These are phyloP conservation scores for Pulveroboletus sp. DNA, from an alignment of 768 basidiomycete species.

Conservation along the genomic window DNA sequence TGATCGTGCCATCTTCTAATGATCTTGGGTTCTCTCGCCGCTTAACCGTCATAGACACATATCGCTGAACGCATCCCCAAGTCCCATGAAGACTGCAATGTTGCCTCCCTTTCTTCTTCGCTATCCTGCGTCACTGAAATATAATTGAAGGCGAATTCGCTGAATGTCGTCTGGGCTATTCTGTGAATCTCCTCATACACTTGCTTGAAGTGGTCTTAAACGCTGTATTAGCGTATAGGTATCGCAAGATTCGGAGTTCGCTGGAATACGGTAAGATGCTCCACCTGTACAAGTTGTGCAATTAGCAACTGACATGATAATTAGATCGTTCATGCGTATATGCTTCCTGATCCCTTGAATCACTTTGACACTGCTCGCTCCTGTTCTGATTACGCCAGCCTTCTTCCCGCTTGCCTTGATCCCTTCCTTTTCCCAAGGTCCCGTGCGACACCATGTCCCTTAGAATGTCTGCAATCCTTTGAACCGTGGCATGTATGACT, in stretches of 20 bases:
- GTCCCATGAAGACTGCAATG: slow-evolving; percentile 1
- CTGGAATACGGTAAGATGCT: slow-evolving; percentile 12
- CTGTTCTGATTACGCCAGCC: slow-evolving; percentile 10
- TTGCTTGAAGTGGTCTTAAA: slow-evolving; percentile 11
- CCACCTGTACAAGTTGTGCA: slow-evolving; percentile 5
- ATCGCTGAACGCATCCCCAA: slow-evolving; percentile 7
- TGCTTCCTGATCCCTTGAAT: slow-evolving; percentile 14
- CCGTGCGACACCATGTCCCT: slow-evolving; percentile 7
- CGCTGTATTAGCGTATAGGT: slow-evolving; percentile 3
- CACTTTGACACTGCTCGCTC: slow-evolving; percentile 11
- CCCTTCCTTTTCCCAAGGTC: slow-evolving; percentile 9
- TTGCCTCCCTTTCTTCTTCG: slow-evolving; percentile 5
- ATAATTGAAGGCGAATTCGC: neutral
- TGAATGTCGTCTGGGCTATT: neutral
- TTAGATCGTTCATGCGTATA: slow-evolving; percentile 2
- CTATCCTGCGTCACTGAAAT: slow-evolving; percentile 2
- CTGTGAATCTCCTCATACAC: slow-evolving; percentile 7
- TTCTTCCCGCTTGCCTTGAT: slow-evolving; percentile 7
- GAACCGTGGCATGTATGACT: slow-evolving; percentile 11
- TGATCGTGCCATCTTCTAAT: slow-evolving; percentile 11
- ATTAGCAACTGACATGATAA: neutral
- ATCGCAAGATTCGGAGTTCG: slow-evolving; percentile 12
- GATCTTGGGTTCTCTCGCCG: slow-evolving; percentile 9
- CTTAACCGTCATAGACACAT: slow-evolving; percentile 11
- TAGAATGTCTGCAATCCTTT: slow-evolving; percentile 9